These are phyloP conservation scores for Curvularia sp. DNA, from an alignment of 2,329 filamentous ascomycete genomes.

Conservation along the genomic window DNA sequence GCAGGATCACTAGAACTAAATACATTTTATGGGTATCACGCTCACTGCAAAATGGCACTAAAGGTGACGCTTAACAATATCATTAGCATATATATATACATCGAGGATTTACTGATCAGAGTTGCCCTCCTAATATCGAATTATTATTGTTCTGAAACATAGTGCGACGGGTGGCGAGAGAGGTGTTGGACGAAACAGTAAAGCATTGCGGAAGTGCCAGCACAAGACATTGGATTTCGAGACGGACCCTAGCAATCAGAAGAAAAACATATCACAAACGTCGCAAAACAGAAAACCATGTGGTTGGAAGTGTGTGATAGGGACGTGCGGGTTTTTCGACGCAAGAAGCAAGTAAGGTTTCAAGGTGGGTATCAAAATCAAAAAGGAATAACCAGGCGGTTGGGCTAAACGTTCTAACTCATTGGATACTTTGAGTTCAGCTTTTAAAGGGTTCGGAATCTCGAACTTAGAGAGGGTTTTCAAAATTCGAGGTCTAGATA, in stretches of 20 bases:
- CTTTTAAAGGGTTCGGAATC: no score
- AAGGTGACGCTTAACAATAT: background rate
- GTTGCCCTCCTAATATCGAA: background rate
- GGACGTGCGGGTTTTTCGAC: background rate
- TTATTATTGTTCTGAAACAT: background rate
- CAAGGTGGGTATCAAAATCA: background rate
- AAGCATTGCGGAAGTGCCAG: background rate
- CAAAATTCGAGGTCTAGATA: background rate
- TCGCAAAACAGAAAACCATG: background rate
- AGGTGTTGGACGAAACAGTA: background rate
- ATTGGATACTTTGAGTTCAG: background rate
- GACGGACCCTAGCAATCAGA: background rate
- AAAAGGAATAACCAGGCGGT: background rate
- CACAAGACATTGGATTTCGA: background rate
- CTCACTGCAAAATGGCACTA: background rate
- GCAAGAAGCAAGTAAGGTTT: background rate
- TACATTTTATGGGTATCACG: background rate
- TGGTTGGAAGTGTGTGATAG: background rate
- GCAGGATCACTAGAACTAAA: background rate
- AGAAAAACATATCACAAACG: background rate
- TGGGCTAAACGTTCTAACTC: background rate
- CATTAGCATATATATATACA: no score
- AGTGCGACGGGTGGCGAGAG: background rate
- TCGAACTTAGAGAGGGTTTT: background rate
- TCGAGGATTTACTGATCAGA: background rate